Evolutionary conservation across 495 filamentous ascomycete species (phyloP).

Genomic region (Xylaria sp.): DNA sequence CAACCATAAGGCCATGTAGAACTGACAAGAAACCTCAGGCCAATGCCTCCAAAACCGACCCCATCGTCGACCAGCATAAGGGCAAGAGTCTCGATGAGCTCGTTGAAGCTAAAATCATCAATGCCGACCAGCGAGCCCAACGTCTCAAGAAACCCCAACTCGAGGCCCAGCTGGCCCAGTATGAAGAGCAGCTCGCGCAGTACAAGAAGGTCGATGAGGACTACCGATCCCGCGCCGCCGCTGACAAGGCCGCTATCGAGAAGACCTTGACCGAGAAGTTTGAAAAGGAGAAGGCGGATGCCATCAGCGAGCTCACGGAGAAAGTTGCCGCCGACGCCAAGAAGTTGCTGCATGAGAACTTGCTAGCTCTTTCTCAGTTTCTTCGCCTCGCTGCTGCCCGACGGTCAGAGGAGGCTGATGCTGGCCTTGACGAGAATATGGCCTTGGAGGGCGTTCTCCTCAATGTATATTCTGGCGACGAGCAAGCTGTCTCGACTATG

Average conservation of each 20-base stretch:
- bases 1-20: neutral
- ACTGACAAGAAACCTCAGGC: constrained; percentile 56
- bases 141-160: constrained; percentile 88
- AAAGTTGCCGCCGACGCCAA: constrained; percentile 64
- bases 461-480: constrained; percentile 85
- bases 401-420: constrained; percentile 68
- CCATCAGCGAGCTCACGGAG: constrained; percentile 58
- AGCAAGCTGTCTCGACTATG: constrained; percentile 80
- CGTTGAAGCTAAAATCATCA: constrained; percentile 82
- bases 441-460: constrained; percentile 91
- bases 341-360: constrained; percentile 58
- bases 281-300: constrained; percentile 71
- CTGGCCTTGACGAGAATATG: constrained; percentile 71
- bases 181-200: constrained; percentile 83
- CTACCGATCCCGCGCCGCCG: constrained; percentile 69
- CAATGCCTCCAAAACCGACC: constrained; percentile 78
- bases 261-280: constrained; percentile 73
- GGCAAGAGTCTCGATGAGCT: constrained; percentile 83
- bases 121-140: constrained; percentile 89
- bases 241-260: constrained; percentile 76
- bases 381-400: constrained; percentile 78
- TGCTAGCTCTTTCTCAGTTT: constrained; percentile 79
- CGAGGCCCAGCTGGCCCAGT: constrained; percentile 72
- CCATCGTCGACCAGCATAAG: constrained; percentile 77
- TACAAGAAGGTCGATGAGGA: constrained; percentile 84